Percentiles rank a stretch among this genome's conserved stretches.
Evolutionary conservation across 768 basidiomycete species (phyloP).

Genomic region (Tylopilus vinaceipallidus): DNA sequence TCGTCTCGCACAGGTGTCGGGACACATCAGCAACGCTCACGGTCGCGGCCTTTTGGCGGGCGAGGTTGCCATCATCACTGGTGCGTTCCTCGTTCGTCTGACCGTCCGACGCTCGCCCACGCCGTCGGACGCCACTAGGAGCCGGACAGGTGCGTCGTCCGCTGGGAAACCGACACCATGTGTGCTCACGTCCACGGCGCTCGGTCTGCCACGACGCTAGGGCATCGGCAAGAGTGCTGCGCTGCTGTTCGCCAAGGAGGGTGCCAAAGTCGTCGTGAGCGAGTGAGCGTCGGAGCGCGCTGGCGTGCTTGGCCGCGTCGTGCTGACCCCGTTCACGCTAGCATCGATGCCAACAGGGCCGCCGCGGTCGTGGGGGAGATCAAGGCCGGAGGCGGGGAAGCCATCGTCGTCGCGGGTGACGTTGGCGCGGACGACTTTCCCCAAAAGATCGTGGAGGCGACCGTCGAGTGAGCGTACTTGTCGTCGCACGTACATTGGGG

Average conservation of each 20-base stretch:
- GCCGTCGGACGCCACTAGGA: conserved; percentile 41
- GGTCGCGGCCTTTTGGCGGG: conserved; percentile 61
- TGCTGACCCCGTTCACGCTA: conserved; percentile 26
- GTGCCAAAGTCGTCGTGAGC: conserved; percentile 82
- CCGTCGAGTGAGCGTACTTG: conserved; percentile 60
- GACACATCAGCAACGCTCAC: conserved; percentile 56
- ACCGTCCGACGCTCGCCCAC: not conserved
- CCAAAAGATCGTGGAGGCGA: conserved; percentile 70
- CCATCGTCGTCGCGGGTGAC: conserved; percentile 73
- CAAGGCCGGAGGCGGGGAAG: conserved; percentile 67
- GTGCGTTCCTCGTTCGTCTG: conserved; percentile 36
- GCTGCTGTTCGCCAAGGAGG: conserved; percentile 78
- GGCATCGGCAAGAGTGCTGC: conserved; percentile 79
- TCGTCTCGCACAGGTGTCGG: conserved; percentile 68
- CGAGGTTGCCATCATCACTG: conserved; percentile 86
- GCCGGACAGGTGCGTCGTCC: conserved; percentile 64
- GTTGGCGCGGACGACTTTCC: conserved; percentile 84
- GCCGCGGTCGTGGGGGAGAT: conserved; percentile 70
- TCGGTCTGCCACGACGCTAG: too few species aligned
- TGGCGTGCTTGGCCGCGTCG: not conserved
- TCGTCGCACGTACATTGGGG: not conserved
- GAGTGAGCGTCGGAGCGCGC: conserved; percentile 48
- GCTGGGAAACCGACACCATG: too few species aligned
- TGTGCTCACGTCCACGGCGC: too few species aligned
- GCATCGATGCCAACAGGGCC: conserved; percentile 72